Base-by-base conservation (phyloP, 148 eudicot species). In the Arctostaphylos glauca region DNA sequence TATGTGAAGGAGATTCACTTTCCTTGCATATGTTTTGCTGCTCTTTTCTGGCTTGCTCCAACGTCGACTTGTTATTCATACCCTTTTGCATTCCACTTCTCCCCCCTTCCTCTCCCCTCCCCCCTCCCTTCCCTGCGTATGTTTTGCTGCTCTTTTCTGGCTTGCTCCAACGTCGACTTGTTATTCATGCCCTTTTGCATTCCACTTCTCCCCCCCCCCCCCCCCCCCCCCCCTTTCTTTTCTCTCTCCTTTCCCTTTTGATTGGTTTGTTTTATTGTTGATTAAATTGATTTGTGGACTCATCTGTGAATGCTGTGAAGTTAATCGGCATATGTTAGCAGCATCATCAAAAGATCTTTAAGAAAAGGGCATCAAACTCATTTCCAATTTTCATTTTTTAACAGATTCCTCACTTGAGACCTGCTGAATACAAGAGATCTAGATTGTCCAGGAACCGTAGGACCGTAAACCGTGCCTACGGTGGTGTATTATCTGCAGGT, bases 401-500 rank as follows among this genome's bases (percentile, higher is more conserved):
- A 79, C 79, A 84, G 85, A 79, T 84, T 84, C 85, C 85, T 72
- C 85, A 84, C 46, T 59, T 84, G 78, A 84, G 85, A 72, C 82
- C 85, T 79, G 44, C 85, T 48, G 85, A 84, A 58, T 84, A 84
- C 82, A 84, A 84, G 82, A 79, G 85, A 31, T 78, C 85, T 49
- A 78, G 85, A 43, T 83, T 83, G 85, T 58, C 85, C 53, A 78
- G 85, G 85, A 84, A 84, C 62, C 85, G 82, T 16, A 79, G 85
- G 82, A 79, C 85, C 0, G 85, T 84, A 4, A 84, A 84, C 25
- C 85, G 85, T 47, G 82, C 85, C 44, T 84, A 84, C 13, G 85
- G 85, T 6, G 85, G 85, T 46, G 85, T 83, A 41, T 48, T 83
- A 48, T 83, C 85, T 56, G 82, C 77, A 15, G 56, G 82, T 46